Evolutionary conservation across 2,329 filamentous ascomycete species (phyloP).

Genomic region (Nemania abortiva): DNA sequence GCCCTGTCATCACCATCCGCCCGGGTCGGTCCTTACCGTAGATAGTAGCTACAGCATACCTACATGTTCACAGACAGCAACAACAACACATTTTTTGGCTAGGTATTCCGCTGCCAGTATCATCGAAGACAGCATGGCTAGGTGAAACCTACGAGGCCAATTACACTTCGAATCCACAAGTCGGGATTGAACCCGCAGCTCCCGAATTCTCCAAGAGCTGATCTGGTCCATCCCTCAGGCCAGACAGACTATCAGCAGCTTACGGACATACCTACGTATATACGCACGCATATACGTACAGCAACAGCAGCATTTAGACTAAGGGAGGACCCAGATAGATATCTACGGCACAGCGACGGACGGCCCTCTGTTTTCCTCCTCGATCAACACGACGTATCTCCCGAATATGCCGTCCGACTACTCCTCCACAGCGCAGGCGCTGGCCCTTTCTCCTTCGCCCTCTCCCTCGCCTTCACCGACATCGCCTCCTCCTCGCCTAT

Average conservation of each 20-base stretch:
- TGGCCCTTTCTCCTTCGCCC: slow-evolving; percentile 57
- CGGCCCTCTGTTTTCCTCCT: neutral
- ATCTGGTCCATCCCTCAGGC: neutral
- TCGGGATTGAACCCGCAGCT: slow-evolving; percentile 28
- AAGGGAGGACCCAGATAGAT: neutral
- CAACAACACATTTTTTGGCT: slow-evolving; percentile 4
- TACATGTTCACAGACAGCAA: slow-evolving; percentile 5
- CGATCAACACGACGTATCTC: neutral
- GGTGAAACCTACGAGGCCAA: slow-evolving; percentile 15
- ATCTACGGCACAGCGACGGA: neutral
- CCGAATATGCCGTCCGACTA: slow-evolving; percentile 64
- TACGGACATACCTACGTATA: neutral
- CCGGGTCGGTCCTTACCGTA: neutral
- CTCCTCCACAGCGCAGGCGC: slow-evolving; percentile 62
- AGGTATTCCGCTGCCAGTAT: slow-evolving; percentile 3
- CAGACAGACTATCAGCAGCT: neutral
- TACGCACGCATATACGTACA: neutral
- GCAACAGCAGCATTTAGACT: neutral
- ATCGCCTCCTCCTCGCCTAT: slow-evolving; percentile 49
- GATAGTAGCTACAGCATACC: too few relatives aligned
- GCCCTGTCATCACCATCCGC: neutral
- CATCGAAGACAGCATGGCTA: slow-evolving; percentile 23
- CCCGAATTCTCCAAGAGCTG: slow-evolving; percentile 13
- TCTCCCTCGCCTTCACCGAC: slow-evolving; percentile 52
- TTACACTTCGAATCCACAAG: slow-evolving; percentile 11